Conservation (phyloP, 768 basidiomycete species). For the Tulasnella sp. region DNA sequence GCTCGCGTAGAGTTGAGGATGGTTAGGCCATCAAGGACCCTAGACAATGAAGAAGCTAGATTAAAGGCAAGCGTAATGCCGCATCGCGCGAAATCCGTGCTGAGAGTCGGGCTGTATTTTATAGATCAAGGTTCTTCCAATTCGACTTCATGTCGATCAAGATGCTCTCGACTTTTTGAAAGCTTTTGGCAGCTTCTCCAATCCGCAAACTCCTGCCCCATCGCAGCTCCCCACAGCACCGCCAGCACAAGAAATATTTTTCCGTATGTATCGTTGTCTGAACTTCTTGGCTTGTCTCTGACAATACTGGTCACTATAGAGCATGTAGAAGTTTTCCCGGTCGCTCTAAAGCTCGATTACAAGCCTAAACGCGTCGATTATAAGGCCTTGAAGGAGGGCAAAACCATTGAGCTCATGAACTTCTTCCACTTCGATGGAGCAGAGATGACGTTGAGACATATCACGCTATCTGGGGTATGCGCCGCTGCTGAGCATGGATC, state of each 20-base stretch:
- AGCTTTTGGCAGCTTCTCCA: constrained; percentile 86
- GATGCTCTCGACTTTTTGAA: constrained; percentile 98
- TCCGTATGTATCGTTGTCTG: constrained; percentile 54
- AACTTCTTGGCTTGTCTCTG: no score
- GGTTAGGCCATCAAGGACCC: constrained; percentile 59
- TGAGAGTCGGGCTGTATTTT: no score
- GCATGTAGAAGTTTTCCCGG: constrained; percentile 87
- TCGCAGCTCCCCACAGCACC: constrained; percentile 24
- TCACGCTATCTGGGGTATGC: constrained; percentile 83
- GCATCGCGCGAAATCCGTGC: no score
- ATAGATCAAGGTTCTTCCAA: constrained; percentile 81
- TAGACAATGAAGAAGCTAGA: constrained; percentile 63
- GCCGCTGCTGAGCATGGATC: background rate
- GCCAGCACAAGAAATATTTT: constrained; percentile 47
- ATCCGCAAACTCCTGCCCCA: constrained; percentile 37
- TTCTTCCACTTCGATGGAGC: constrained; percentile 99
- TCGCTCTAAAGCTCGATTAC: constrained; percentile 94
- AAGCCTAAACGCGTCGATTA: constrained; percentile 97
- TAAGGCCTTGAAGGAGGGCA: constrained; percentile 76
- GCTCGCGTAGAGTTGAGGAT: constrained; percentile 70
- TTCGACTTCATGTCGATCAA: constrained; percentile 92
- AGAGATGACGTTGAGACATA: constrained; percentile 93
- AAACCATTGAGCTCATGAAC: constrained; percentile 96
- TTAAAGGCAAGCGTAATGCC: constrained; percentile 45
- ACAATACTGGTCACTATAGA: constrained; percentile 53